Evolutionary conservation across 257 asterid species (phyloP), one percentile per base, ranked within the genome.

Genomic region (Solanum habrochaites): DNA sequence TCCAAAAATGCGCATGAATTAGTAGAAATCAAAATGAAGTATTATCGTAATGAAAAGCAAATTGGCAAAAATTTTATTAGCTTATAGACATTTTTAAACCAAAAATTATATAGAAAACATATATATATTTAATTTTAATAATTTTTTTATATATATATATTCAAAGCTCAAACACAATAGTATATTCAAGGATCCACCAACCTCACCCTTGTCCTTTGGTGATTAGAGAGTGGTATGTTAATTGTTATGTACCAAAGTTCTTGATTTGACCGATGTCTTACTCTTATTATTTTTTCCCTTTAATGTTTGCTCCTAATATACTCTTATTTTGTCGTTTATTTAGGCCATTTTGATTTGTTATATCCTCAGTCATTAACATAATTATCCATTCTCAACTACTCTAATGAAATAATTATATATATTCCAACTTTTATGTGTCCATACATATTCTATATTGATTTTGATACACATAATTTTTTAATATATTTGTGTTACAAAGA

Each of bases 241-340:
- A 40, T 40, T 40, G 43, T 40, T 15, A 42, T n/a, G 14, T n/a
- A 25, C n/a, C 62, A n/a, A 25, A 42, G 82, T 73, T 69, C 25
- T 78, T 78, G 83, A 78, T 78, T 78, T 80, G 85, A 49, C 85
- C 21, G 37, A 47, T 80, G 85, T 5, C 29, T 47, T 18, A 16
- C 42, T 47, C 18, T 52, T 52, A 52, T 16, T 75, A 1, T 75
- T 39, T 45, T 25, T 25, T 49, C 16, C 27, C 16, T 27, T 80
- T 80, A 43, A 25, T 42, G 83, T 8, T 42, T 77, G 5, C 37
- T 43, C 40, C 14, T 16, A 8, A 35, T 32, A 49, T 80, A 80
- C 67, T 47, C 67, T 47, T 47, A 47, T 9, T 29, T 80, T 80
- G 67, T 47, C 83, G 62, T 78, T 43, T 78, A 43, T 45, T 8